phyloP scores from a whole-genome alignment of 768 basidiomycete genomes.

The Lactarius deliciosus region DNA sequence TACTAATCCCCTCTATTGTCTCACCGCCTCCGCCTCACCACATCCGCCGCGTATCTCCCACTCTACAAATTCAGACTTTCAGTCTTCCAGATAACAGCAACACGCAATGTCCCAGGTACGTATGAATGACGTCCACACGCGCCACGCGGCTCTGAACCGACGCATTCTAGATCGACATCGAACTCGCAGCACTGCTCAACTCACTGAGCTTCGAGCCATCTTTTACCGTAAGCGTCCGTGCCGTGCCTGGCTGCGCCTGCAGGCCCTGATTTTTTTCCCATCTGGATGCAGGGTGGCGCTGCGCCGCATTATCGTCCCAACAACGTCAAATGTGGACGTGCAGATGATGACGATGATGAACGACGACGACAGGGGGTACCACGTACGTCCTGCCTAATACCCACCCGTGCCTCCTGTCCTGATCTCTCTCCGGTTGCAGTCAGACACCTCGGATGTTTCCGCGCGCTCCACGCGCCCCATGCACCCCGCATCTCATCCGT shows the following conservation, averaged over 20 bases:
- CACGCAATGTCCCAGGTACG: not conserved
- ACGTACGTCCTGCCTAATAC: constrained; percentile 9
- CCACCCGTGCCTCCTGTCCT: not conserved
- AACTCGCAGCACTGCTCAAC: constrained; percentile 27
- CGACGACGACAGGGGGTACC: constrained; percentile 20
- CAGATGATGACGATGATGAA: constrained; percentile 12
- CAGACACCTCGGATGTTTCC: constrained; percentile 15
- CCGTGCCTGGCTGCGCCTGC: not conserved
- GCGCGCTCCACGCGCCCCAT: not conserved
- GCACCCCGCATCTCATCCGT: constrained; percentile 6
- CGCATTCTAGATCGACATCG: constrained; percentile 15
- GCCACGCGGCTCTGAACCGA: not conserved
- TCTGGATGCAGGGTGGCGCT: not conserved
- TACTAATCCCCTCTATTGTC: not conserved
- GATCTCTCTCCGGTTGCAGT: not conserved
- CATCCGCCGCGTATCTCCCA: not conserved
- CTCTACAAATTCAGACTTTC: not conserved
- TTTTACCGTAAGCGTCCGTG: constrained; percentile 7
- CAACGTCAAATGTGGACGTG: not conserved
- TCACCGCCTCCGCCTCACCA: not conserved
- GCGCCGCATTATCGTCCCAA: not conserved
- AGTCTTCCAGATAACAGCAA: not conserved
- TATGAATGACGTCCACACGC: not conserved
- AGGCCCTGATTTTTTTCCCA: not conserved
- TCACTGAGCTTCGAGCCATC: constrained; percentile 18